These are phyloP conservation scores for Golubevia sp. DNA, from an alignment of 1,284 basidiomycete genomes.

Conservation along the genomic window DNA sequence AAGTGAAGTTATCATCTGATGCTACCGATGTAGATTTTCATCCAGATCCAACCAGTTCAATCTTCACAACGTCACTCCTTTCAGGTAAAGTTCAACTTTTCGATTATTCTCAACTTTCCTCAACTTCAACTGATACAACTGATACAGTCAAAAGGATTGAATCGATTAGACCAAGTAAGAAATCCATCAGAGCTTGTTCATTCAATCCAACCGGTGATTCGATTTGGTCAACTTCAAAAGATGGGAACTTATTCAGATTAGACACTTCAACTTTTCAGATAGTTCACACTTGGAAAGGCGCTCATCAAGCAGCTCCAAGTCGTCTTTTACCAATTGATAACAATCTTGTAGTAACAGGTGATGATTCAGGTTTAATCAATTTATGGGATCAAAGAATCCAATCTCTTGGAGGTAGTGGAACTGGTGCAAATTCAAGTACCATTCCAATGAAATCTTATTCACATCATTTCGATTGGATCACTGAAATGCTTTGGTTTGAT, in stretches of 20 bases:
- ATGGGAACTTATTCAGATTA: slow-evolving; percentile 29
- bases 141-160: slow-evolving; percentile 6
- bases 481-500: slow-evolving; percentile 38
- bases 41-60: slow-evolving; percentile 15
- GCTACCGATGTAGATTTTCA: slow-evolving; percentile 52
- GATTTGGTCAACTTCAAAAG: slow-evolving; percentile 40
- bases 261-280: slow-evolving; percentile 32
- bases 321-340: slow-evolving; percentile 38
- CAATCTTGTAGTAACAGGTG: slow-evolving; percentile 43
- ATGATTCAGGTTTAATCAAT: slow-evolving; percentile 54
- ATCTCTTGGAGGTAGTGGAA: not conserved
- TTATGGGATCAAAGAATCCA: slow-evolving; percentile 40
- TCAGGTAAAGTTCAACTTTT: slow-evolving; percentile 53
- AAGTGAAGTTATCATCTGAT: slow-evolving; percentile 50
- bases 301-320: slow-evolving; percentile 21
- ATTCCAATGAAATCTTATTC: slow-evolving; percentile 32
- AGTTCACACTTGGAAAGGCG: slow-evolving; percentile 21
- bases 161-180: slow-evolving; percentile 2
- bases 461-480: slow-evolving; percentile 61
- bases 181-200: slow-evolving; percentile 6
- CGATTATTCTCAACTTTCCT: slow-evolving; percentile 22
- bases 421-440: not conserved
- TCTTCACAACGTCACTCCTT: slow-evolving; percentile 46
- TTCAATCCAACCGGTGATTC: not conserved
- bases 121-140: not conserved